A percentile compares a stretch with the other conserved stretches of the same genome.
Evolutionary conservation across 176 grass and related monocot genomes (phyloP).

Genomic region (Avena atlantica): DNA sequence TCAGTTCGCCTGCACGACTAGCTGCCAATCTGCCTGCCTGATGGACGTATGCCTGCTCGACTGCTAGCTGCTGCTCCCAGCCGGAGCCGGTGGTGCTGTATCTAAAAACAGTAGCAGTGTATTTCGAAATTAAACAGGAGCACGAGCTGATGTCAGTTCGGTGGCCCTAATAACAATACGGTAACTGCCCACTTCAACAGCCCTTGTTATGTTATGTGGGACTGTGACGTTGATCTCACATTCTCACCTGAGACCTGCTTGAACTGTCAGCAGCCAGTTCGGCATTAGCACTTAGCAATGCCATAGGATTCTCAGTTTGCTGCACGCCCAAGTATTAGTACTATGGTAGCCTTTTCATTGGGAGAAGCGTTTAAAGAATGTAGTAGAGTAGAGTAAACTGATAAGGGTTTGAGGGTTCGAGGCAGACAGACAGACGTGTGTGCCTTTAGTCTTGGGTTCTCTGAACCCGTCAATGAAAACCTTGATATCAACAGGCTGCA

Average conservation of each 20-base stretch:
- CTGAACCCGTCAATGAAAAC: neutral
- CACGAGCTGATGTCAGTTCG: neutral
- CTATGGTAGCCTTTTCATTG: neutral
- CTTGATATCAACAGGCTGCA: neutral
- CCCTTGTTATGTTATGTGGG: neutral
- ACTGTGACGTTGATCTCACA: neutral
- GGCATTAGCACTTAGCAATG: neutral
- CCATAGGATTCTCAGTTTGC: neutral
- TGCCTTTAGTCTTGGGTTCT: neutral
- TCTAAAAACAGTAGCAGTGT: neutral
- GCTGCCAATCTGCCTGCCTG: neutral
- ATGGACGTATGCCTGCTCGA: neutral
- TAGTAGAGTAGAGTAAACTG: neutral
- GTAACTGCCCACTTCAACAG: neutral
- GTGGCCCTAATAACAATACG: neutral
- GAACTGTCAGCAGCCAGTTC: neutral
- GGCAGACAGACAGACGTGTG: neutral
- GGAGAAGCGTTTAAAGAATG: neutral
- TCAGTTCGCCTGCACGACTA: neutral
- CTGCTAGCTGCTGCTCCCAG: neutral
- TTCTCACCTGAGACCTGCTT: neutral
- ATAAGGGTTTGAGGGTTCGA: neutral
- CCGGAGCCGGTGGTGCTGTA: neutral
- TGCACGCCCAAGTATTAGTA: neutral
- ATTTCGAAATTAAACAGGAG: neutral